Base-by-base conservation (phyloP, 108 stramenopile species). In the Schizochytrium sp. region DNA sequence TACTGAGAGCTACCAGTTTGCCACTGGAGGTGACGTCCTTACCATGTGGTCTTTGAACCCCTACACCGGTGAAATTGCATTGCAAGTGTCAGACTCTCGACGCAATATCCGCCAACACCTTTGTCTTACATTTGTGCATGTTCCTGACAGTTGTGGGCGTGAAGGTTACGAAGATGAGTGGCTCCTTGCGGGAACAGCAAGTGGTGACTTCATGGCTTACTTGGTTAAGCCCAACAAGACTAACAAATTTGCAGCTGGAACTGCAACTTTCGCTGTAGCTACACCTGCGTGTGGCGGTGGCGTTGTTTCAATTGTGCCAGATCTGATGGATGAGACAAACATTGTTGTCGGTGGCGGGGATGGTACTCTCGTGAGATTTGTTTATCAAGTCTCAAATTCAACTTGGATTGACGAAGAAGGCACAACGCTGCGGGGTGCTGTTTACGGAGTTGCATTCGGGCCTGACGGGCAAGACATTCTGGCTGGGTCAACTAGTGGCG, bases 31-130 rank as follows among this genome's bases (percentile, higher is more conserved):
- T n/a, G 89, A 87, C 88, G 87, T 91, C 19, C 15, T 91, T 64
- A 57, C 53, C 2, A 17, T 94, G 41, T 95, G 94, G 94, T 59
- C 89, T 4, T 56, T 95, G 40, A 56, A 95, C 83, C 94, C 95
- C 3, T 94, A 91, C 90, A 38, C 61, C 19, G 94, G 94, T 8
- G 91, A 92, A 49, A 59, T 83, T 90, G 38, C 4, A 10, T 12
- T 46, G 45, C 53, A 89, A 91, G 61, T 47, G 38, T 58, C 55
- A 4, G 87, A 56, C 4, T 4, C 55, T 4, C n/a, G 50, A 7
- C 55, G 87, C 41, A 56, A 56, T 41, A 44, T 56, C 15, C 50
- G 87, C 4, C 87, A 87, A 13, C 38, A 38, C 55, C 56, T 28
- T 10, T 56, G 50, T 2, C 10, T 56, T 64, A 45, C 50, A n/a